Evolutionary conservation across 2,329 filamentous ascomycete genomes (phyloP).

Genomic region (Cadophora gregata): DNA sequence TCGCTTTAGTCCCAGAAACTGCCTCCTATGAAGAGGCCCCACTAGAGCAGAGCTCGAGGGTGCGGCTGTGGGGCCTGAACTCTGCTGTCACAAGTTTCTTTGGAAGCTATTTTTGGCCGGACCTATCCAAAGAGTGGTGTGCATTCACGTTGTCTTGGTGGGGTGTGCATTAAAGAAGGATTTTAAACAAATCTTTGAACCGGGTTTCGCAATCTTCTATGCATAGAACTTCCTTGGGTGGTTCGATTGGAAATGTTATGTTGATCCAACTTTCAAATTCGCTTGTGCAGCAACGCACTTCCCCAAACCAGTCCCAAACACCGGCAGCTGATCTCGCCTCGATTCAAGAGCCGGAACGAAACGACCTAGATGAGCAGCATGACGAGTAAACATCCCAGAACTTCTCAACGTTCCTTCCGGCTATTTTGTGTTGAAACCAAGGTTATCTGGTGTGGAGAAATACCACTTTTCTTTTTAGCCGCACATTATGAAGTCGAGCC

Average conservation of each 20-base stretch:
- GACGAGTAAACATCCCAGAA: constrained; percentile 3
- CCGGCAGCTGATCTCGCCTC: constrained; percentile 8
- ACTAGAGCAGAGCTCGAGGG: neutral
- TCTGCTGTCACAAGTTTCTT: neutral
- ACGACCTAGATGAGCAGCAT: constrained; percentile 4
- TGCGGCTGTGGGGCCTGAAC: neutral
- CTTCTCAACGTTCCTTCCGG: constrained; percentile 12
- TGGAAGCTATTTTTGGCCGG: neutral
- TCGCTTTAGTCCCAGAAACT: too few species aligned
- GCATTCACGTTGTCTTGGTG: neutral
- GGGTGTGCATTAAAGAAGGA: neutral
- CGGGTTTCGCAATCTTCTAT: neutral
- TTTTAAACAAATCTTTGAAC: too few species aligned
- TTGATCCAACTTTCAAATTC: neutral
- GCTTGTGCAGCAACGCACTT: neutral
- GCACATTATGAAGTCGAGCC: constrained; percentile 9
- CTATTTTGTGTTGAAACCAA: constrained; percentile 13
- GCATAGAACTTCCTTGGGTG: neutral
- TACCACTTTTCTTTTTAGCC: constrained; percentile 5
- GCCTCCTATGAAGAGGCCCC: too few species aligned
- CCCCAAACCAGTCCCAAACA: neutral
- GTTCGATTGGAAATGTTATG: neutral
- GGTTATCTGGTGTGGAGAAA: neutral
- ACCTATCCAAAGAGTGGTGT: neutral
- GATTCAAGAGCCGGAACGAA: constrained; percentile 7